Conservation (phyloP, 73 alveolate species). For the Stentor coeruleus region DNA sequence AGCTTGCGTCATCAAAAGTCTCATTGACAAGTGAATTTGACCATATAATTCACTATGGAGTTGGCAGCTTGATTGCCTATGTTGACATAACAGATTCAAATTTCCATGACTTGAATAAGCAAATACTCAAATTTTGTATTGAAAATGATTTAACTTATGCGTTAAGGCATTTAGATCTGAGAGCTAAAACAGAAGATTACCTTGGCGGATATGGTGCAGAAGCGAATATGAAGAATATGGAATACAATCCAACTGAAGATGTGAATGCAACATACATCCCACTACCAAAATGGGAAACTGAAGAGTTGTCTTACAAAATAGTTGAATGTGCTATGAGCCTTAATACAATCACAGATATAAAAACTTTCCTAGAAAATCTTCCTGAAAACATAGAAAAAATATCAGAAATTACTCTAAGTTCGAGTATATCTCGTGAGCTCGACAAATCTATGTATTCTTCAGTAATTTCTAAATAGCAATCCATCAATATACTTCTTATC, state of each 20-base stretch:
- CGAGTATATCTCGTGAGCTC: background rate
- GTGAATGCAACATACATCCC: background rate
- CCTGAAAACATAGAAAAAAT: background rate
- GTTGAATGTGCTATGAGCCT: background rate
- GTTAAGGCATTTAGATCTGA: background rate
- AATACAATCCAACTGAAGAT: conserved; percentile 14
- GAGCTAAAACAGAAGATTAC: background rate
- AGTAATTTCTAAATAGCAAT: background rate
- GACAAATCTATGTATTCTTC: background rate
- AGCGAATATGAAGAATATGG: conserved; percentile 11
- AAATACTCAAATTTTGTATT: background rate
- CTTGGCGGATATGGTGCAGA: conserved; percentile 21
- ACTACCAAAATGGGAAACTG: background rate
- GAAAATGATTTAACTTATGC: background rate
- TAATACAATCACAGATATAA: background rate
- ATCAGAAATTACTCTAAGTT: background rate
- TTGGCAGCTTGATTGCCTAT: background rate
- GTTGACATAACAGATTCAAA: conserved; percentile 10
- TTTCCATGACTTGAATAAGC: background rate
- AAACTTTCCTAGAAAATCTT: background rate
- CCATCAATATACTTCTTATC: background rate
- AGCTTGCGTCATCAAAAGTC: background rate
- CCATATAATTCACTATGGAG: background rate
- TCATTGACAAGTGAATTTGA: background rate
- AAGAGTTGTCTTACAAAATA: background rate